phyloP scores from a whole-genome alignment of 495 filamentous ascomycete species.

The Lichenothelia convexa region DNA sequence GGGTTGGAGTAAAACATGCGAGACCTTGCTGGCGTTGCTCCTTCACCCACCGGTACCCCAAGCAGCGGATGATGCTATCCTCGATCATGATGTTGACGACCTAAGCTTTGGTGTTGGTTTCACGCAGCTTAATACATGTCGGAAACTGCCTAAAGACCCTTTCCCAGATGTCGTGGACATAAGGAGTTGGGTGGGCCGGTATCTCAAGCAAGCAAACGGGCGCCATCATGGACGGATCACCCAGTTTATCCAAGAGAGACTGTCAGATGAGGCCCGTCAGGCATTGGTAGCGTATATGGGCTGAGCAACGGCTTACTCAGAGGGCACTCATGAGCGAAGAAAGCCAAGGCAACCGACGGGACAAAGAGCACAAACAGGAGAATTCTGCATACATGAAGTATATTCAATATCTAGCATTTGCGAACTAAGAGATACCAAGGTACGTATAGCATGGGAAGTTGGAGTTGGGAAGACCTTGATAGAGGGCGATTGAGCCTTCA shows the following conservation, averaged over 20 bases:
- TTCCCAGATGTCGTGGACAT: constrained; percentile 71
- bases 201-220: constrained; percentile 43
- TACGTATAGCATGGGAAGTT: too few species aligned
- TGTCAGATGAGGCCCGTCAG: constrained; percentile 34
- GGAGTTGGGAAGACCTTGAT: too few species aligned
- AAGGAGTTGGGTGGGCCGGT: constrained; percentile 58
- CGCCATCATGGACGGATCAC: constrained; percentile 35
- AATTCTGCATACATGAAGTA: too few species aligned
- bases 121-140: constrained; percentile 78
- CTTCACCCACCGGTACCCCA: constrained; percentile 65
- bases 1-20: constrained; percentile 75
- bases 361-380: too few species aligned
- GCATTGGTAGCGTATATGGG: constrained; percentile 40
- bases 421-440: too few species aligned
- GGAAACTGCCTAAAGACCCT: constrained; percentile 44
- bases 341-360: too few species aligned
- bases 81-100: constrained; percentile 81
- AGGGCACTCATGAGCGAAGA: too few species aligned
- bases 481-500: too few species aligned
- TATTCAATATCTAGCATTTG: too few species aligned
- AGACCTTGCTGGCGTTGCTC: constrained; percentile 70
- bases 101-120: constrained; percentile 87
- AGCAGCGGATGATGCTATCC: constrained; percentile 50
- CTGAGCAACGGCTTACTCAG: too few species aligned
- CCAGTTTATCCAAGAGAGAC: constrained; percentile 37